Evolutionary conservation across 495 filamentous ascomycete genomes (phyloP), one percentile per base, ranked within the genome.

Genomic region (Podospora didyma): DNA sequence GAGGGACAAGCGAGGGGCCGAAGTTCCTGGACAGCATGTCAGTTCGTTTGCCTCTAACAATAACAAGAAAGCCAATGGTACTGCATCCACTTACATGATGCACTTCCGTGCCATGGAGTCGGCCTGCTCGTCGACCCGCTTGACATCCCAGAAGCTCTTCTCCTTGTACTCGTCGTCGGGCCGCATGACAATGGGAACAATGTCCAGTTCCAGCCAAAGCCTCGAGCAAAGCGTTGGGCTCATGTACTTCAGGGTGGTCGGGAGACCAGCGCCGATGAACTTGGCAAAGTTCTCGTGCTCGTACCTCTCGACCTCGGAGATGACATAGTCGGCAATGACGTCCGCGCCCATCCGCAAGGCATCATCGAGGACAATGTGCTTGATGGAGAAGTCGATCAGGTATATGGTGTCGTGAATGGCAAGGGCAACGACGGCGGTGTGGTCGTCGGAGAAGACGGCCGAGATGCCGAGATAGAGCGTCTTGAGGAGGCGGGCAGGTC

Each of bases 21-120:
- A 93, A 95, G 51, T 86, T 74, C 73, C 87, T 90, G 58, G 1
- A 17, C 44, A 0, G 9, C 3, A 10, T 10, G 44, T 62, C 31
- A 56, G 57, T 34, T 34, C 2, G 10, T 53, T 14, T 20, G 5
- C 10, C 39, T 42, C 14, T 2, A 37, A 12, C 14, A 1, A 10
- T 14, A 22, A 20, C 31, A 11, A 11, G 0, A 41, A 3, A 21
- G 3, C 2, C 23, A 21, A 16, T 31, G 1, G 4, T 11, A 12
- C 41, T 35, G 17, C 20, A 17, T 31, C 24, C 2, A 56, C 46
- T 53, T 65, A 87, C 85, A 86, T 81, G 44, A 90, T 80, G 65
- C 87, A 90, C 75, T 92, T 93, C 26, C 90, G 79, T 2, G 85
- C 86, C 83, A 93, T 89, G 0, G 89, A 89, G 63, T 96, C 90